A percentile compares a stretch with the other conserved stretches of the same genome.
Evolutionary conservation across 2,329 filamentous ascomycete genomes (phyloP).

Genomic region (Lasiodiplodia sp.): DNA sequence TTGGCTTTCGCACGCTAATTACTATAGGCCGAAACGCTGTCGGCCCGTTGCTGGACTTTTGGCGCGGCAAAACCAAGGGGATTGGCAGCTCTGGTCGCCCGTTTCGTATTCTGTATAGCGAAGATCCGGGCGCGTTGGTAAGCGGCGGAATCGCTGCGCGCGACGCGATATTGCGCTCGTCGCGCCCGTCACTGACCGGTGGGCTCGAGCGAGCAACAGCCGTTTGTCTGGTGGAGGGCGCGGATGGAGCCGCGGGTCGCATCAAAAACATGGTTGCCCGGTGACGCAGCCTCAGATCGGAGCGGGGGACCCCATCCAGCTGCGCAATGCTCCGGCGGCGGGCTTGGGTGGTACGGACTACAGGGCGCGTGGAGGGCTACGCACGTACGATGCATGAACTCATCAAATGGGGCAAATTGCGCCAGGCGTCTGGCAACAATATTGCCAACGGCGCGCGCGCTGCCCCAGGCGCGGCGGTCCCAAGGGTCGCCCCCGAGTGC

Average conservation of each 20-base stretch:
- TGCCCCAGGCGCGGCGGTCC: constrained; percentile 10
- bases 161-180: constrained; percentile 20
- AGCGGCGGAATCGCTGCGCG: constrained; percentile 6
- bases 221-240: not conserved
- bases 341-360: not conserved
- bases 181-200: constrained; percentile 1
- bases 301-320: not conserved
- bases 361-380: constrained; percentile 16
- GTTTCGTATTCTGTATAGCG: constrained; percentile 14
- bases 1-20: constrained; percentile 11
- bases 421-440: constrained; percentile 23
- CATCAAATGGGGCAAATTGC: constrained; percentile 26
- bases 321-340: constrained; percentile 5
- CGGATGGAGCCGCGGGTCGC: not conserved
- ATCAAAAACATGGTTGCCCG: not conserved
- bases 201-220: not conserved
- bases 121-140: constrained; percentile 6
- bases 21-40: constrained; percentile 21
- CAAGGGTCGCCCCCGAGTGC: constrained; percentile 8
- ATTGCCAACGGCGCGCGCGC: constrained; percentile 19
- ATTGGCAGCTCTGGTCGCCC: not conserved
- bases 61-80: constrained; percentile 19
- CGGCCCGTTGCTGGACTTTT: constrained; percentile 18
- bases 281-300: constrained; percentile 4
- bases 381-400: constrained; percentile 28